Percentiles rank a stretch among this genome's conserved stretches.
Conservation (phyloP, 768 basidiomycete species). For the Tricholoma furcatifolium region DNA sequence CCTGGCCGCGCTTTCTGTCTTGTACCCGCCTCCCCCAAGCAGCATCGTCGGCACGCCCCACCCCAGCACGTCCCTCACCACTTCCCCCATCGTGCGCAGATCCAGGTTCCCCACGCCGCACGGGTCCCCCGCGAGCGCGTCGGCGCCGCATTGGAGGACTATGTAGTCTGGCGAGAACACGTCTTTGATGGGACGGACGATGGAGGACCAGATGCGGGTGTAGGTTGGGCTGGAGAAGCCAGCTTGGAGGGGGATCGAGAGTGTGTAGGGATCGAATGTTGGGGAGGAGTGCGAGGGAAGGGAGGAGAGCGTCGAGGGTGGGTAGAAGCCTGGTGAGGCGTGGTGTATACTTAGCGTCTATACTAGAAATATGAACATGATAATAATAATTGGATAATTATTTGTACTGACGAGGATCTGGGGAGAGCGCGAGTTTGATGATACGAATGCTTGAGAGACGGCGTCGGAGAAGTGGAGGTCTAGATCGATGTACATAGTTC, state of each 20-base stretch:
- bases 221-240: slow-evolving; percentile 72
- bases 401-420: slow-evolving; percentile 45
- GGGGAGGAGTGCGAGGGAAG: slow-evolving; percentile 37
- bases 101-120: slow-evolving; percentile 74
- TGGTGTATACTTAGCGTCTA: slow-evolving; percentile 88
- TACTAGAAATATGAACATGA: slow-evolving; percentile 4
- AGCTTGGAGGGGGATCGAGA: slow-evolving; percentile 77
- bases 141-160: slow-evolving; percentile 84
- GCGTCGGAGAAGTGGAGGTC: slow-evolving; percentile 93
- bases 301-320: slow-evolving; percentile 49
- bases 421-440: slow-evolving; percentile 31
- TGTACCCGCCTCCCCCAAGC: slow-evolving; percentile 88
- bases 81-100: slow-evolving; percentile 57
- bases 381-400: background rate
- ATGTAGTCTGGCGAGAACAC: slow-evolving; percentile 75
- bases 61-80: slow-evolving; percentile 43
- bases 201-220: slow-evolving; percentile 51
- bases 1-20: slow-evolving; percentile 78
- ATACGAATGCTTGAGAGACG: slow-evolving; percentile 74
- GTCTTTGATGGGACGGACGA: slow-evolving; percentile 57
- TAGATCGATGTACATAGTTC: slow-evolving; percentile 89
- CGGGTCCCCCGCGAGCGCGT: slow-evolving; percentile 84
- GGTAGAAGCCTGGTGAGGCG: slow-evolving; percentile 81
- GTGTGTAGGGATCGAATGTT: slow-evolving; percentile 58
- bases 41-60: slow-evolving; percentile 35